Conservation (phyloP, 768 basidiomycete species). For the Rhodotorula paludigena region DNA sequence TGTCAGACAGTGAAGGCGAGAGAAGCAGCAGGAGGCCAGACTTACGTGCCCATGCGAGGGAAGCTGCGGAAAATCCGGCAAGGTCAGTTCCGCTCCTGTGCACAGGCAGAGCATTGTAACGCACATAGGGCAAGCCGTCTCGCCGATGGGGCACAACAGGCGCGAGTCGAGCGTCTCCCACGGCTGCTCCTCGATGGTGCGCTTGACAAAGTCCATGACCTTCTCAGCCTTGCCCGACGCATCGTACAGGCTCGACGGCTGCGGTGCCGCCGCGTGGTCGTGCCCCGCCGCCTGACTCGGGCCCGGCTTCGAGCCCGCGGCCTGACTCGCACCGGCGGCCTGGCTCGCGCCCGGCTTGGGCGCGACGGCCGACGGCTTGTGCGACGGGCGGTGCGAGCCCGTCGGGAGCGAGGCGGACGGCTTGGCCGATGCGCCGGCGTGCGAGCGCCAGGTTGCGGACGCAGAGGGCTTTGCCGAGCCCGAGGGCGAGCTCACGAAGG, state of each 20-base stretch:
- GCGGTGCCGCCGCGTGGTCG: constrained; percentile 6
- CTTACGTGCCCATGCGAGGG: constrained; percentile 35
- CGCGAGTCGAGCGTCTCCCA: constrained; percentile 34
- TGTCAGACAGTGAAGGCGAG: background rate
- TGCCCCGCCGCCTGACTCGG: too few relatives aligned
- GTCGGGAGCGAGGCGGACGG: constrained; percentile 11
- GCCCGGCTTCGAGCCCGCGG: background rate
- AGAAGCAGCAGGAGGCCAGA: background rate
- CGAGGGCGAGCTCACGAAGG: background rate
- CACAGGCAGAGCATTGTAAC: background rate
- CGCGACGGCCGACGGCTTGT: background rate
- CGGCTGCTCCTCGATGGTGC: constrained; percentile 23
- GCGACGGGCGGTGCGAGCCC: background rate
- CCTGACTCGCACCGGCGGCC: background rate
- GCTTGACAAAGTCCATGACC: constrained; percentile 20
- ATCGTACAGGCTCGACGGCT: constrained; percentile 3
- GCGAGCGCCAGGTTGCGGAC: constrained; percentile 12
- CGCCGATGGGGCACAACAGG: constrained; percentile 27
- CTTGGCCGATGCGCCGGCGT: constrained; percentile 9
- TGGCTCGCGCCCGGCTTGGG: background rate
- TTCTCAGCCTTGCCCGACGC: background rate
- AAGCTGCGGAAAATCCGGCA: constrained; percentile 8
- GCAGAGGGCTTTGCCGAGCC: background rate
- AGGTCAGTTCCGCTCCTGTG: background rate
- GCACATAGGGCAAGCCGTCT: constrained; percentile 37